Evolutionary conservation across 1,284 basidiomycete species (phyloP).

Genomic region (Tylopilus sp.): DNA sequence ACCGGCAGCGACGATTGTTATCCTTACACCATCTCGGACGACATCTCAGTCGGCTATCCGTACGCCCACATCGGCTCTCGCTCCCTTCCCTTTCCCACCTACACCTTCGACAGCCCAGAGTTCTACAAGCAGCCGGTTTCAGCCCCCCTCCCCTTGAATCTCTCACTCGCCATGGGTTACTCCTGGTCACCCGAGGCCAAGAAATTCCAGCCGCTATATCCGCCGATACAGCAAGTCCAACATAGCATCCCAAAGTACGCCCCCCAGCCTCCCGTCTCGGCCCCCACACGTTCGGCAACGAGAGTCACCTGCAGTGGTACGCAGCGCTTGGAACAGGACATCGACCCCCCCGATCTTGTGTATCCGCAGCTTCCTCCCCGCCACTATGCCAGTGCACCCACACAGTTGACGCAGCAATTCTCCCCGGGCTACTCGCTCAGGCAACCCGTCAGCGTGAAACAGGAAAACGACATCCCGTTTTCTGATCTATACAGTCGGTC

Average conservation of each 20-base stretch:
- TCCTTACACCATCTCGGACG: constrained; percentile 29
- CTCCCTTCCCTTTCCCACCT: constrained; percentile 23
- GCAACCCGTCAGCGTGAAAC: constrained; percentile 28
- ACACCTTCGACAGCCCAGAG: constrained; percentile 23
- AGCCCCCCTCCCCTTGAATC: constrained; percentile 31
- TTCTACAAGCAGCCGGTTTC: constrained; percentile 35
- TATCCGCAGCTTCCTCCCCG: constrained; percentile 25
- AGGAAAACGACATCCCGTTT: constrained; percentile 30
- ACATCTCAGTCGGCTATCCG: constrained; percentile 21
- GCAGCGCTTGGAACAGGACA: constrained; percentile 26
- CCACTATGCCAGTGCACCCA: constrained; percentile 22
- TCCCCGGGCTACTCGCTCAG: constrained; percentile 25
- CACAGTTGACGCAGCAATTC: constrained; percentile 27
- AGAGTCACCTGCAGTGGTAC: constrained; percentile 15
- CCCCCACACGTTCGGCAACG: constrained; percentile 11
- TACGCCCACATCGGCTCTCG: constrained; percentile 27
- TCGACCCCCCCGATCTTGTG: constrained; percentile 27
- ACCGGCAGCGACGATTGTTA: constrained; percentile 30
- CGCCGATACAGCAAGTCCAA: constrained; percentile 33
- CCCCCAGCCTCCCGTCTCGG: constrained; percentile 15
- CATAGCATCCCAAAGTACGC: constrained; percentile 24
- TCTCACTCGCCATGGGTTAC: constrained; percentile 34
- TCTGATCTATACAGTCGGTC: constrained; percentile 26
- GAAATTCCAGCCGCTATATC: constrained; percentile 38
- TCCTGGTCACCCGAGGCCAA: constrained; percentile 33